Evolutionary conservation across 2,329 filamentous ascomycete genomes (phyloP).

Genomic region (Aspergillus clavatus): DNA sequence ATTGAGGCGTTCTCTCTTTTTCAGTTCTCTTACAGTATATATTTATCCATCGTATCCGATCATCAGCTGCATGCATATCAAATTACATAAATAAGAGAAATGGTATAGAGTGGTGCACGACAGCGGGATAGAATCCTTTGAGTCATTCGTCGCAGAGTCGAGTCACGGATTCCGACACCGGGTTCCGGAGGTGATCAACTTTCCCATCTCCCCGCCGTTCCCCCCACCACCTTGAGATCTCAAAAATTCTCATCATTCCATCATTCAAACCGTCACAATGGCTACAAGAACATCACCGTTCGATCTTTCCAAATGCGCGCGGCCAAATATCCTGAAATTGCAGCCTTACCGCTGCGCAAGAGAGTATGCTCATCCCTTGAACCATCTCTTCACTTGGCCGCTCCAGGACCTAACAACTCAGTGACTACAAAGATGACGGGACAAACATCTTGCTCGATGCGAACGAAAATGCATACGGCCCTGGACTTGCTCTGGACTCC

Average conservation of each 20-base stretch:
- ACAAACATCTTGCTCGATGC: conserved; percentile 94
- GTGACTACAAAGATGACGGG: conserved; percentile 98
- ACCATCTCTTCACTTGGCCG: conserved; percentile 2
- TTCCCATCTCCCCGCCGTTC: conserved; percentile 15
- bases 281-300: conserved; percentile 52
- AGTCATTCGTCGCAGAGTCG: neutral
- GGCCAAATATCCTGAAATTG: conserved; percentile 70
- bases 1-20: conserved; percentile 13
- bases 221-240: conserved; percentile 13
- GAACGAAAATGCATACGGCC: conserved; percentile 95
- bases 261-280: conserved; percentile 27
- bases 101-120: neutral
- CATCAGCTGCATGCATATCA: neutral
- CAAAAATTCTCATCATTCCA: conserved; percentile 3
- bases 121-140: neutral
- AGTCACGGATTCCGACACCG: conserved; percentile 16
- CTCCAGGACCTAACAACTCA: conserved; percentile 39
- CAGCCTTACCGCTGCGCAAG: conserved; percentile 76
- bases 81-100: neutral
- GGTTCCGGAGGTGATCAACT: conserved; percentile 1
- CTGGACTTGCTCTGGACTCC: conserved; percentile 58
- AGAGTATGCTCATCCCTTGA: conserved; percentile 55
- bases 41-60: conserved; percentile 10
- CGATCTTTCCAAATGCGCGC: conserved; percentile 67
- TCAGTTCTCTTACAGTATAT: conserved; percentile 5